phyloP scores from a whole-genome alignment of 2,329 filamentous ascomycete genomes.

The Dactylella cylindrospora region DNA sequence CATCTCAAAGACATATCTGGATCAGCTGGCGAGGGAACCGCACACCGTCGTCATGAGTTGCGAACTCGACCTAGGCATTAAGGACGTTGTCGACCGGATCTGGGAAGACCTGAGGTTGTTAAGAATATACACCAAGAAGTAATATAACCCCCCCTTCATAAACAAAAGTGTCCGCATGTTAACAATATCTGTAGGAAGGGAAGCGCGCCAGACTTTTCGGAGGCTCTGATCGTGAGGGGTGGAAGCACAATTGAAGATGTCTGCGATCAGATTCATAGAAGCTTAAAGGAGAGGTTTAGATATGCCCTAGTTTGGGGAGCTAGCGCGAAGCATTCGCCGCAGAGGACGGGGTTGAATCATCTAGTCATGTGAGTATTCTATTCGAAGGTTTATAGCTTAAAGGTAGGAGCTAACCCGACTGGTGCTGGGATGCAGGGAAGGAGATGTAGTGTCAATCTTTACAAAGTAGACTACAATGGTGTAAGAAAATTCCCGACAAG shows the following conservation, averaged over 20 bases:
- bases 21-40: constrained; percentile 86
- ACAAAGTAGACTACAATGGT: constrained; percentile 55
- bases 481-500: too few relatives aligned
- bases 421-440: too few relatives aligned
- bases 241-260: constrained; percentile 94
- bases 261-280: constrained; percentile 91
- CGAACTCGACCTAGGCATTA: constrained; percentile 88
- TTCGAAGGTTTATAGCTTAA: too few relatives aligned
- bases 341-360: constrained; percentile 85
- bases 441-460: constrained; percentile 69
- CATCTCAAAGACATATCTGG: constrained; percentile 88
- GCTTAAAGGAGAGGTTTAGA: constrained; percentile 97
- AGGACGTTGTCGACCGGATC: constrained; percentile 89
- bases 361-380: too few relatives aligned
- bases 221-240: constrained; percentile 87
- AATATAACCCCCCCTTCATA: constrained; percentile 34
- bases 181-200: constrained; percentile 66
- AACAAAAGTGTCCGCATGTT: neutral
- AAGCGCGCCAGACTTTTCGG: constrained; percentile 79
- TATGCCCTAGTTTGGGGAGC: constrained; percentile 98
- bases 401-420: too few relatives aligned
- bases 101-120: constrained; percentile 92
- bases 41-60: constrained; percentile 97
- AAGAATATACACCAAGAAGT: constrained; percentile 86
- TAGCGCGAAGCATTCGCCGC: constrained; percentile 90